Evolutionary conservation across 2,329 filamentous ascomycete genomes (phyloP).

Genomic region (Emmonsia crescens): DNA sequence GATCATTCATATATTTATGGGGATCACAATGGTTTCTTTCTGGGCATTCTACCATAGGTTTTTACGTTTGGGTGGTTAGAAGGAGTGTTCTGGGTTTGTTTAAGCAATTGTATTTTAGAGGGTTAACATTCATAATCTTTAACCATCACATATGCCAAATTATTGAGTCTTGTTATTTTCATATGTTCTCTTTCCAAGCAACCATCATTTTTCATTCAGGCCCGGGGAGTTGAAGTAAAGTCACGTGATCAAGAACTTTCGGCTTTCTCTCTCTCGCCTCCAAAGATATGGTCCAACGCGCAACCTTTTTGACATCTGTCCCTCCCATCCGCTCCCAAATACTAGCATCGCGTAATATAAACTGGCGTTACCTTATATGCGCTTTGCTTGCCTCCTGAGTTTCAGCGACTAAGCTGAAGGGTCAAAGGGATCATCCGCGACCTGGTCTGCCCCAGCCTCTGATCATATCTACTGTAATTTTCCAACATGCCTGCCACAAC

Average conservation of each 20-base stretch:
- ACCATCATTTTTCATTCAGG: too few species aligned
- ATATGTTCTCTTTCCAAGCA: too few species aligned
- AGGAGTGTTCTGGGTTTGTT: neutral
- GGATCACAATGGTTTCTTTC: neutral
- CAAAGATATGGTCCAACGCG: neutral
- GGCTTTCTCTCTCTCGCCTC: neutral
- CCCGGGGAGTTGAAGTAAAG: neutral
- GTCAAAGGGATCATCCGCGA: neutral
- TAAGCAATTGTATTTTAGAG: conserved; percentile 2
- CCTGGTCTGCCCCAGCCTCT: neutral
- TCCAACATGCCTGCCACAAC: conserved; percentile 16
- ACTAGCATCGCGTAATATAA: neutral
- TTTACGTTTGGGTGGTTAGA: neutral
- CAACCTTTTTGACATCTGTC: neutral
- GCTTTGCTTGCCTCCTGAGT: neutral
- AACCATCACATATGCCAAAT: neutral
- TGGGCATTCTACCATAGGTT: neutral
- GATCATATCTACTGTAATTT: neutral
- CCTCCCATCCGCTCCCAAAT: neutral
- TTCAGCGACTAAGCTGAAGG: neutral
- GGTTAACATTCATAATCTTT: neutral
- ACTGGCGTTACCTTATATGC: neutral
- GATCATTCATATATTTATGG: neutral
- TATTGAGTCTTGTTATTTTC: neutral
- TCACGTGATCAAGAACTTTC: neutral